These are phyloP conservation scores for Amphirosellinia nigrospora DNA, from an alignment of 495 filamentous ascomycete genomes.

Conservation along the genomic window DNA sequence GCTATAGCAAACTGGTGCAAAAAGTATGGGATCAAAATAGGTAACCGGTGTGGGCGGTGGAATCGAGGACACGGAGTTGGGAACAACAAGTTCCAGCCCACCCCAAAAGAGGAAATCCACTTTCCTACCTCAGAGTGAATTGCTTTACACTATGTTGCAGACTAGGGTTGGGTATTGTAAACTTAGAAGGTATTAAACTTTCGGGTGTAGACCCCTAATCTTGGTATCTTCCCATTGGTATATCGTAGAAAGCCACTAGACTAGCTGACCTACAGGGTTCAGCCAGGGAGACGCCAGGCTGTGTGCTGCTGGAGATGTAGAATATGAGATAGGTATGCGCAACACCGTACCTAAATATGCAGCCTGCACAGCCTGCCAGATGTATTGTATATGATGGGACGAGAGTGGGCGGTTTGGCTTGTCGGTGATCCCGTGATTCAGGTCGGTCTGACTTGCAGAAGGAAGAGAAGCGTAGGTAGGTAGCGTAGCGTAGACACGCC, in stretches of 20 bases:
- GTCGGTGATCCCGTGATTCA: conserved; percentile 13
- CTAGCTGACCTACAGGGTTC: background rate
- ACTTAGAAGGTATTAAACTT: conserved; percentile 1
- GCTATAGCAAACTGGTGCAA: conserved; percentile 8
- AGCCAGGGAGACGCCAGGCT: background rate
- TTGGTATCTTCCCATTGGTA: conserved; percentile 9
- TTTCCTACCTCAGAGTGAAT: conserved; percentile 1
- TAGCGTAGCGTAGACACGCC: conserved; percentile 3
- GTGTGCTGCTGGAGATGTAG: background rate
- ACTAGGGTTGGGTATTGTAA: background rate
- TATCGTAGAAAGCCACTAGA: background rate
- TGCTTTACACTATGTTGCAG: conserved; percentile 8
- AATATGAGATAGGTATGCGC: background rate
- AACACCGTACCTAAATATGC: background rate
- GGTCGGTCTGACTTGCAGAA: conserved; percentile 8
- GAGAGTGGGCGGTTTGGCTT: background rate
- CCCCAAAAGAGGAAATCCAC: conserved; percentile 10
- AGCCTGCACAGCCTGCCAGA: background rate
- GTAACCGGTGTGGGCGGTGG: conserved; percentile 6
- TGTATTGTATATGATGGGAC: background rate
- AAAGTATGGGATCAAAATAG: background rate
- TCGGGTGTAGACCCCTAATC: background rate
- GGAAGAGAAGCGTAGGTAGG: background rate
- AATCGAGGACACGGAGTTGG: conserved; percentile 1
- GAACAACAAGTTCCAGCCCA: conserved; percentile 9